Percentiles rank a stretch among this genome's conserved stretches.
Evolutionary conservation across 768 basidiomycete species (phyloP).

Genomic region (Mycena epipterygia): DNA sequence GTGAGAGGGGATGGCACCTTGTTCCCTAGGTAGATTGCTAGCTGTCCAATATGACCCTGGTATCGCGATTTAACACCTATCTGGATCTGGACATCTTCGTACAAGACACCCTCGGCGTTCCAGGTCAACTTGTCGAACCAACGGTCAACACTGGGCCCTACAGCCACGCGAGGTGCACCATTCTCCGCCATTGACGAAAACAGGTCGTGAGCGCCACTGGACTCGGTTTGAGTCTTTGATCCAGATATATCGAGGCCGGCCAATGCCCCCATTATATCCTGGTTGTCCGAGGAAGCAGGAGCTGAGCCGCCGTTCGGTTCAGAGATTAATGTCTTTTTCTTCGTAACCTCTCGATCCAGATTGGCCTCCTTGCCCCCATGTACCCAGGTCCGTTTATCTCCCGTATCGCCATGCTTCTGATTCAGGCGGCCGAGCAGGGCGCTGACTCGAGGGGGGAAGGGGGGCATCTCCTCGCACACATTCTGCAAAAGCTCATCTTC

Average conservation of each 20-base stretch:
- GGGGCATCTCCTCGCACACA: conserved; percentile 99
- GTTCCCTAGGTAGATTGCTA: conserved; percentile 97
- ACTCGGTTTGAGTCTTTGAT: conserved; percentile 33
- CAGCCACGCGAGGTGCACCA: conserved; percentile 69
- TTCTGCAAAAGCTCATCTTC: conserved; percentile 95
- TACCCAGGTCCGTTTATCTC: conserved; percentile 95
- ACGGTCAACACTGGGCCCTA: conserved; percentile 82
- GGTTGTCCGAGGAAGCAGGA: conserved; percentile 52
- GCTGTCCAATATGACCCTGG: conserved; percentile 93
- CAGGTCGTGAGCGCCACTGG: conserved; percentile 25
- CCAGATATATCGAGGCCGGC: conserved; percentile 84
- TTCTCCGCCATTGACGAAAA: conserved; percentile 41
- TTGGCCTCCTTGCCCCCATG: conserved; percentile 96
- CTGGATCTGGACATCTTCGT: conserved; percentile 96
- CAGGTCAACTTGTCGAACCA: conserved; percentile 92
- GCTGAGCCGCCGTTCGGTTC: conserved; percentile 53
- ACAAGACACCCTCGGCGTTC: conserved; percentile 88
- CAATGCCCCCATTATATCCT: conserved; percentile 80
- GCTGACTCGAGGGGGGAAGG: conserved; percentile 95
- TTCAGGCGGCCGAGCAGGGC: conserved; percentile 89
- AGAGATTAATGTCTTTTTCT: conserved; percentile 60
- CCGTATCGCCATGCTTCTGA: conserved; percentile 91
- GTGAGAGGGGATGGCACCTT: conserved; percentile 92
- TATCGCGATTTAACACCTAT: conserved; percentile 97
- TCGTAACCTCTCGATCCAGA: conserved; percentile 76